phyloP scores from a whole-genome alignment of 345 rosid genomes.

The Arabidopsis thaliana region DNA sequence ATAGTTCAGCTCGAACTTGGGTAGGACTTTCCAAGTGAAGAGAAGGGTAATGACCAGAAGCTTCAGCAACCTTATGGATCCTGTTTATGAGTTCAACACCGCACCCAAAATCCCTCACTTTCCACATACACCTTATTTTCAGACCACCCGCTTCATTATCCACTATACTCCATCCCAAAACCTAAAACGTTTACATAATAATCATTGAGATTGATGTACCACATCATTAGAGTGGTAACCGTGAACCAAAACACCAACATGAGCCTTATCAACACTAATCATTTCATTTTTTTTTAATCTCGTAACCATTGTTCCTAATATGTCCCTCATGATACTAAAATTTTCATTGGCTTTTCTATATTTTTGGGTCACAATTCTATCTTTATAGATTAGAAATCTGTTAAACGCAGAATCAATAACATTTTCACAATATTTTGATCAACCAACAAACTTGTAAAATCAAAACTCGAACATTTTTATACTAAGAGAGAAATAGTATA shows the following conservation, averaged over 20 bases:
- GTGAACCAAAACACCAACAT: not conserved
- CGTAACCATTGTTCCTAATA: not conserved
- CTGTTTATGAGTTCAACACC: conserved; percentile 89
- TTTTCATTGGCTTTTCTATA: too few species aligned
- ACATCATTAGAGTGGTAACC: not conserved
- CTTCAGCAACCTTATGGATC: conserved; percentile 64
- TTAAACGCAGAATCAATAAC: too few species aligned
- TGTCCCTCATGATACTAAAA: too few species aligned
- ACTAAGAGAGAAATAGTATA: not conserved
- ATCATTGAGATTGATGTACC: not conserved
- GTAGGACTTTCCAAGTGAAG: conserved; percentile 72
- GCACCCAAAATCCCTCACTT: conserved; percentile 70
- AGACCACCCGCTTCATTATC: conserved; percentile 74
- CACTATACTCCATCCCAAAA: conserved; percentile 89
- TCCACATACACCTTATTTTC: conserved; percentile 89
- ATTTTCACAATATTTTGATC: not conserved
- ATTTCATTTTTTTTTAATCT: not conserved
- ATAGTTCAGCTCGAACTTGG: conserved; percentile 87
- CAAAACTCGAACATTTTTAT: not conserved
- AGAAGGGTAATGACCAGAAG: conserved; percentile 78
- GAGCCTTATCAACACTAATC: not conserved
- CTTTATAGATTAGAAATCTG: too few species aligned
- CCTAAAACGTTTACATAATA: conserved; percentile 45
- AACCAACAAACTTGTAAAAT: not conserved
- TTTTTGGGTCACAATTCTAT: too few species aligned